Conservation (phyloP, 345 rosid species). For the Salix dunnii region DNA sequence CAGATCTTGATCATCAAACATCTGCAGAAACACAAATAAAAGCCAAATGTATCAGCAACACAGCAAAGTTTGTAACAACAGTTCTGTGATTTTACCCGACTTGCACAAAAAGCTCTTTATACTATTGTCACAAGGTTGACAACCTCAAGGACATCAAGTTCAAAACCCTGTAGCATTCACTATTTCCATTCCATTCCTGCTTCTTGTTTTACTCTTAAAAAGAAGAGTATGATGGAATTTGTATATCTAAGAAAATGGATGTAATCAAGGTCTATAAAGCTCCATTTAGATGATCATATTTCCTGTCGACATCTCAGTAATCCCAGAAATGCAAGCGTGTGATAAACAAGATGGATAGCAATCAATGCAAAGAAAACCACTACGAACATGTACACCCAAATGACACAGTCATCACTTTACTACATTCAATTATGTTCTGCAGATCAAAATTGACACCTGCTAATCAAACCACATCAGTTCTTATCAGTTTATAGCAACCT, state of each 20-base stretch:
- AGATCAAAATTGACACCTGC: neutral
- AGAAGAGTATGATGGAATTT: neutral
- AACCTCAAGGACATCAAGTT: neutral
- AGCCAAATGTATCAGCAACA: neutral
- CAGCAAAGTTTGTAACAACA: neutral
- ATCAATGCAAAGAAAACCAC: neutral
- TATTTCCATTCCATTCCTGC: neutral
- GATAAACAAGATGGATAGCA: neutral
- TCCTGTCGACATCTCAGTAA: neutral
- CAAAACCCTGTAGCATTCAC: neutral
- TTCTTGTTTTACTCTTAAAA: neutral
- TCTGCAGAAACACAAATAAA: slow-evolving; percentile 47
- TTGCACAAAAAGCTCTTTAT: neutral
- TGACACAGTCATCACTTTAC: neutral
- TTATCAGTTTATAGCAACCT: neutral
- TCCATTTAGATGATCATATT: neutral
- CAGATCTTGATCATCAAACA: slow-evolving; percentile 75
- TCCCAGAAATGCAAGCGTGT: neutral
- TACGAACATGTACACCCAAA: neutral
- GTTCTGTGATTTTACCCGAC: neutral
- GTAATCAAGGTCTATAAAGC: neutral
- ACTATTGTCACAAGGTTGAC: neutral
- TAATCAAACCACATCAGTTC: neutral
- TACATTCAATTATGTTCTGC: neutral
- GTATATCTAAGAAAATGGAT: neutral